Percentiles rank a stretch among this genome's conserved stretches.
phyloP scores from a whole-genome alignment of 2,329 filamentous ascomycete genomes.

The Trematosphaeria pertusa region DNA sequence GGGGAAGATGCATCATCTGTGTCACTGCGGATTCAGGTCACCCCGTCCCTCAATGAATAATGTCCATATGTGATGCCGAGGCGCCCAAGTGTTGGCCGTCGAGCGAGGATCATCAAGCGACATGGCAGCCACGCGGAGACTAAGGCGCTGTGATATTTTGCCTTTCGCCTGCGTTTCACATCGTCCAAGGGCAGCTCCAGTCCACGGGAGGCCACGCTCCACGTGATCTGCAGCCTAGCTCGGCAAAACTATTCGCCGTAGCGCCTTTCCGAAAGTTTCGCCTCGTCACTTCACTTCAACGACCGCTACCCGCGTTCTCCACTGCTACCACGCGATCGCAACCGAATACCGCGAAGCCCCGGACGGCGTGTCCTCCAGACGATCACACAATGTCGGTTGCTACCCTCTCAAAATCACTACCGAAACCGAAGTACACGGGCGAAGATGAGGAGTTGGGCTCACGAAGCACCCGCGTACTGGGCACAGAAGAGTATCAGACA shows the following conservation, averaged over 20 bases:
- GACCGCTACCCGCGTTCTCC: too few species aligned
- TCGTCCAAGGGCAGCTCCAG: too few species aligned
- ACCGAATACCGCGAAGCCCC: too few species aligned
- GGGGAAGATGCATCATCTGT: too few species aligned
- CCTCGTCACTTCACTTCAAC: background rate
- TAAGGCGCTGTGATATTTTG: slow-evolving; percentile 5
- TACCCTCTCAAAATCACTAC: slow-evolving; percentile 80
- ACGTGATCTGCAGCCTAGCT: background rate
- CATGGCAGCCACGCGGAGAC: slow-evolving; percentile 21
- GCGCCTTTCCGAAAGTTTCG: background rate
- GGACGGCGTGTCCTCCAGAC: slow-evolving; percentile 2
- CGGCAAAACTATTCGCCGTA: slow-evolving; percentile 4
- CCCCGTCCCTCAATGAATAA: too few species aligned
- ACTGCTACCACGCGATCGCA: too few species aligned
- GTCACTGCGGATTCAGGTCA: too few species aligned
- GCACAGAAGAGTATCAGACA: slow-evolving; percentile 79
- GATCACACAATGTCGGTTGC: slow-evolving; percentile 42
- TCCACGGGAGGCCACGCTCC: background rate
- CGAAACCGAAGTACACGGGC: slow-evolving; percentile 88
- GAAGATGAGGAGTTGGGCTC: slow-evolving; percentile 78
- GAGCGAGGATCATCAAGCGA: slow-evolving; percentile 7
- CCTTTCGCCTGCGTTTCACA: too few species aligned
- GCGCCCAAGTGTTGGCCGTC: too few species aligned
- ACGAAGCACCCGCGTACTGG: slow-evolving; percentile 82
- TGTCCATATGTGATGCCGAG: too few species aligned